phyloP scores from a whole-genome alignment of 192 early-diverging fungal species.

The Coemansia sp. region DNA sequence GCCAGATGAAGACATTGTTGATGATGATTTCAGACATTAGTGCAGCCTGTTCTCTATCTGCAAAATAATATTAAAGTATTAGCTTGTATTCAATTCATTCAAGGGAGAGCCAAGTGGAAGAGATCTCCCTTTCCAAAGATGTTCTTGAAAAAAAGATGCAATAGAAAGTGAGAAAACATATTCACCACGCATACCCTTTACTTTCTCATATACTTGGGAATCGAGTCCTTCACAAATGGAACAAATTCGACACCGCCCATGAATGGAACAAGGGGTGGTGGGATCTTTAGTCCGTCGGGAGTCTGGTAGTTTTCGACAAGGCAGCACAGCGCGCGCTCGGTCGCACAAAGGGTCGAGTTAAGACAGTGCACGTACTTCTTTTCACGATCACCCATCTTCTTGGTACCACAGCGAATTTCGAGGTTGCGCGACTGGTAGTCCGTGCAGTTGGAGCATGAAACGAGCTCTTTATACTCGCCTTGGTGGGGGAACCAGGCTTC shows the following conservation, averaged over 20 bases:
- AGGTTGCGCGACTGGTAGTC: conserved; percentile 95
- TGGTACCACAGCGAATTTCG: conserved; percentile 95
- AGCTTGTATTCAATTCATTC: not conserved
- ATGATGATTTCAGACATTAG: conserved; percentile 10
- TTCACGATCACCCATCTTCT: conserved; percentile 92
- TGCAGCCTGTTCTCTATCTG: not conserved
- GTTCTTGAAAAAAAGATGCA: not conserved
- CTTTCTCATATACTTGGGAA: conserved; percentile 46
- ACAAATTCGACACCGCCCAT: conserved; percentile 94
- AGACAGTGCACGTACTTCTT: conserved; percentile 98
- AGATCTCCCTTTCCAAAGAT: not conserved
- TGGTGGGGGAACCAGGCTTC: conserved; percentile 99
- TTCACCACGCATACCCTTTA: not conserved
- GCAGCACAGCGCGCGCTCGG: conserved; percentile 93
- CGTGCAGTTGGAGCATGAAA: conserved; percentile 99
- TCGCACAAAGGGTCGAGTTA: conserved; percentile 96
- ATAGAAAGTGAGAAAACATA: not conserved
- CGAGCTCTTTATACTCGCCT: conserved; percentile 96
- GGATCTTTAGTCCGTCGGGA: conserved; percentile 83
- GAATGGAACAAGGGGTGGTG: conserved; percentile 81
- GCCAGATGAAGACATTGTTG: conserved; percentile 14
- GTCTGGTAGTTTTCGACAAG: conserved; percentile 97
- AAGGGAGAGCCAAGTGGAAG: not conserved
- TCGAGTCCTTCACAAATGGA: conserved; percentile 61
- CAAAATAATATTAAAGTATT: not conserved